These are phyloP conservation scores for Aspergillus nomiae DNA, from an alignment of 2,329 filamentous ascomycete genomes.

Conservation along the genomic window DNA sequence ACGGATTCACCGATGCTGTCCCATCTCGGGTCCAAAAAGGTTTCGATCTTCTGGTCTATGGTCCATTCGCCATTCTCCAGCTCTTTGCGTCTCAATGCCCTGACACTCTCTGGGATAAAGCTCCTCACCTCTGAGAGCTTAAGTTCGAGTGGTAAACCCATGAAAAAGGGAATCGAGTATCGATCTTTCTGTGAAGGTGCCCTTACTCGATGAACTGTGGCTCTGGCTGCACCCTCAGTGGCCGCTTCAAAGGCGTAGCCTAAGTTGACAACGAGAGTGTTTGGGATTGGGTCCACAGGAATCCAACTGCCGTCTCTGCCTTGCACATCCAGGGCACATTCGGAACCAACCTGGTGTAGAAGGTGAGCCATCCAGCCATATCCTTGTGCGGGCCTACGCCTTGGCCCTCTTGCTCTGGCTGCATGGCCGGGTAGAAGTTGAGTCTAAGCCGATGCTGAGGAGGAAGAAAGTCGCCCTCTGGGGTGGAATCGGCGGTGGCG, in stretches of 20 bases:
- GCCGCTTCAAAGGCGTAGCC: background rate
- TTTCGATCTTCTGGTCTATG: background rate
- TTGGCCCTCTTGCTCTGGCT: background rate
- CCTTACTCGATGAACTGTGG: background rate
- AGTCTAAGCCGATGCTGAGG: background rate
- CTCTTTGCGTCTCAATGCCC: background rate
- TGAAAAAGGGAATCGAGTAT: background rate
- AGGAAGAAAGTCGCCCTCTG: background rate
- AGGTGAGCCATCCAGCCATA: background rate
- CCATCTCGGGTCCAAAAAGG: background rate
- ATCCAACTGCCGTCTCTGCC: background rate
- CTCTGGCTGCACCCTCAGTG: background rate
- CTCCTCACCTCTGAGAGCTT: background rate
- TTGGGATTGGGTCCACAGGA: background rate
- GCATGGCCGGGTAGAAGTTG: background rate
- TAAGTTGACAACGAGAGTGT: background rate
- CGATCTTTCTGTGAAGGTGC: background rate
- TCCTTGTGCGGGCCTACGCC: background rate
- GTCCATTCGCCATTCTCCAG: background rate
- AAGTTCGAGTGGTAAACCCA: background rate
- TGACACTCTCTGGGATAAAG: background rate
- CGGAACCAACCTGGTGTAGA: background rate
- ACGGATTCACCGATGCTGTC: background rate
- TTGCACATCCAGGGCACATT: background rate
- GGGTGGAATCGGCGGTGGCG: no score